These are phyloP conservation scores for Canariomyces notabilis DNA, from an alignment of 2,329 filamentous ascomycete genomes.

Conservation along the genomic window DNA sequence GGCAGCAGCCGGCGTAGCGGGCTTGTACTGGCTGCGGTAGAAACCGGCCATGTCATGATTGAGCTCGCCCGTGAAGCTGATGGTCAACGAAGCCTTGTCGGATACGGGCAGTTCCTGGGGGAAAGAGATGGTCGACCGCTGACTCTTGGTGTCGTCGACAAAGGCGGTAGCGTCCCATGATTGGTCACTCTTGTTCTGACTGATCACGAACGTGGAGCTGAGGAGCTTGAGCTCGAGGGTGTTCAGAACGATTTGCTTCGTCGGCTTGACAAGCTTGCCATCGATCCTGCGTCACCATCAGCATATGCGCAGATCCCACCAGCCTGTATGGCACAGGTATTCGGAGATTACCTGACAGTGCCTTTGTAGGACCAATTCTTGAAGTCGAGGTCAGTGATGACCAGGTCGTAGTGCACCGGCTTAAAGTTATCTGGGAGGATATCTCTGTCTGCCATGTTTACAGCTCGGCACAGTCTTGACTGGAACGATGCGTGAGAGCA, in stretches of 20 bases:
- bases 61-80: constrained; percentile 66
- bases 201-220: constrained; percentile 54
- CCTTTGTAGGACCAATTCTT: constrained; percentile 73
- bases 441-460: constrained; percentile 54
- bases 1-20: constrained; percentile 61
- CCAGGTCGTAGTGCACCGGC: constrained; percentile 80
- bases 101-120: constrained; percentile 60
- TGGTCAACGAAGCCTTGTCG: constrained; percentile 56
- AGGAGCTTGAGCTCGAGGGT: constrained; percentile 76
- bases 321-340: background rate
- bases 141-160: constrained; percentile 75
- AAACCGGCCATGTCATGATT: constrained; percentile 98
- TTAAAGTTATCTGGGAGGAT: constrained; percentile 63
- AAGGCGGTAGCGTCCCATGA: constrained; percentile 60
- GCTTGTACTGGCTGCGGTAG: constrained; percentile 83
- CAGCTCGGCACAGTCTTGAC: constrained; percentile 3
- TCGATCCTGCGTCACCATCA: constrained; percentile 54
- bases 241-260: constrained; percentile 78
- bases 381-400: constrained; percentile 77
- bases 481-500: constrained; percentile 20
- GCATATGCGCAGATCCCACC: background rate
- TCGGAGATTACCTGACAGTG: constrained; percentile 53
- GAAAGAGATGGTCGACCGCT: constrained; percentile 78
- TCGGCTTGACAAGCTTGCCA: constrained; percentile 64
- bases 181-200: constrained; percentile 53